Evolutionary conservation across 768 basidiomycete species (phyloP).

Genomic region (Boletus reticuloceps): DNA sequence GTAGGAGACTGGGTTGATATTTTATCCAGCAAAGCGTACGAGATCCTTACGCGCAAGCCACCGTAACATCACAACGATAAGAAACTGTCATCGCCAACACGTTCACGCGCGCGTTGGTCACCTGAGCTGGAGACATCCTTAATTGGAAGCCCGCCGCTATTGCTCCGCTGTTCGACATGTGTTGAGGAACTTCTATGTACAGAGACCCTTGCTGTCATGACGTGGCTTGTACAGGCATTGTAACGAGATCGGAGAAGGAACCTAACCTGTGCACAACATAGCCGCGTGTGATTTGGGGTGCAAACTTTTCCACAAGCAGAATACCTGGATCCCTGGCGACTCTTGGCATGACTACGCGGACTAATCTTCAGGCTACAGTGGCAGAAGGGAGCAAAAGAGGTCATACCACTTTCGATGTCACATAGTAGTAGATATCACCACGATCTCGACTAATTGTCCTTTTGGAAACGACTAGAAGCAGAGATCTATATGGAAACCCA

Average conservation of each 20-base stretch:
- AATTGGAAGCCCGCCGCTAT: not conserved
- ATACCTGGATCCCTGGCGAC: no score
- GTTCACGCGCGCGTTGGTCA: not conserved
- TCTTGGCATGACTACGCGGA: no score
- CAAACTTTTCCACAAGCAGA: no score
- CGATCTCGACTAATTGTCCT: no score
- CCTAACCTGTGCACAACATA: not conserved
- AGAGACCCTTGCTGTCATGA: not conserved
- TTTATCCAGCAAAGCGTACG: not conserved
- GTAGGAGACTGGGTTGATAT: not conserved
- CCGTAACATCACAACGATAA: not conserved
- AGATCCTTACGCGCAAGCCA: not conserved
- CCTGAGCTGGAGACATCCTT: not conserved
- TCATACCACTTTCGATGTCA: no score
- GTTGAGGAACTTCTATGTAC: not conserved
- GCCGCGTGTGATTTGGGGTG: not conserved
- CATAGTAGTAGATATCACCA: no score
- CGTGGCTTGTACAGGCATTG: not conserved
- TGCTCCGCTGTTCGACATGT: not conserved
- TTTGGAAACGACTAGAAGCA: no score
- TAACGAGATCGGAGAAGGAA: not conserved
- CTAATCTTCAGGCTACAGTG: no score
- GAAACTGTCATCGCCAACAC: not conserved
- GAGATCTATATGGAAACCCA: no score
- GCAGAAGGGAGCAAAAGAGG: no score